A percentile compares a stretch with the other conserved stretches of the same genome.
Evolutionary conservation across 306 rosid species (phyloP).

Genomic region (Quercus ilex): DNA sequence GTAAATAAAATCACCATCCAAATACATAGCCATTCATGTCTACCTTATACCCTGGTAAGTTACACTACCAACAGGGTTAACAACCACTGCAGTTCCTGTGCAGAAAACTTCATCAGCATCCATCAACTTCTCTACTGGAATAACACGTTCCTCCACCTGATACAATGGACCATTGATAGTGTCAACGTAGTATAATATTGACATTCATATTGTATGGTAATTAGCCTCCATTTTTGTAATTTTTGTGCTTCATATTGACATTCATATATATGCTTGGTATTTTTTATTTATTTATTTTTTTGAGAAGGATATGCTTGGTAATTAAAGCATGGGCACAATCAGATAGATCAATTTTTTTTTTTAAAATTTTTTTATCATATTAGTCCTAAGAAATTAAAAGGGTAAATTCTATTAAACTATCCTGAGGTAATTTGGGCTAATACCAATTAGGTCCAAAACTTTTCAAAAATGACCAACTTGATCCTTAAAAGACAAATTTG

Average conservation of each 20-base stretch:
- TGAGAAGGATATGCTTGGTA: not conserved
- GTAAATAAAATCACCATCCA: too few relatives aligned
- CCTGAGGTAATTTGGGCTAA: too few relatives aligned
- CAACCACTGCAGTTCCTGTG: slow-evolving; percentile 57
- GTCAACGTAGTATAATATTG: too few relatives aligned
- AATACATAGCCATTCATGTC: not conserved
- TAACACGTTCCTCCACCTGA: slow-evolving; percentile 42
- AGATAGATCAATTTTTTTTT: not conserved
- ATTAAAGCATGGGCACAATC: not conserved
- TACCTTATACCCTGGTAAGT: slow-evolving; percentile 37
- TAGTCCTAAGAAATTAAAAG: not conserved
- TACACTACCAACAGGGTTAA: slow-evolving; percentile 29
- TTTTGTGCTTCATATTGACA: not conserved
- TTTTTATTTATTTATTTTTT: too few relatives aligned
- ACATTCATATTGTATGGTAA: too few relatives aligned
- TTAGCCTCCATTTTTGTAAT: not conserved
- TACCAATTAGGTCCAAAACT: too few relatives aligned
- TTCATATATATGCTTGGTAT: not conserved
- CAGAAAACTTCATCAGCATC: slow-evolving; percentile 62
- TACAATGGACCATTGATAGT: too few relatives aligned
- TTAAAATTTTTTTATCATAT: not conserved
- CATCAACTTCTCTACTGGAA: slow-evolving; percentile 49
- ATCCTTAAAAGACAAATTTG: too few relatives aligned
- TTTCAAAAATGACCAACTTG: too few relatives aligned
- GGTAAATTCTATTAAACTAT: too few relatives aligned